These are phyloP conservation scores for Candida tibetensis DNA, from an alignment of 805 yeast genomes.

Conservation along the genomic window DNA sequence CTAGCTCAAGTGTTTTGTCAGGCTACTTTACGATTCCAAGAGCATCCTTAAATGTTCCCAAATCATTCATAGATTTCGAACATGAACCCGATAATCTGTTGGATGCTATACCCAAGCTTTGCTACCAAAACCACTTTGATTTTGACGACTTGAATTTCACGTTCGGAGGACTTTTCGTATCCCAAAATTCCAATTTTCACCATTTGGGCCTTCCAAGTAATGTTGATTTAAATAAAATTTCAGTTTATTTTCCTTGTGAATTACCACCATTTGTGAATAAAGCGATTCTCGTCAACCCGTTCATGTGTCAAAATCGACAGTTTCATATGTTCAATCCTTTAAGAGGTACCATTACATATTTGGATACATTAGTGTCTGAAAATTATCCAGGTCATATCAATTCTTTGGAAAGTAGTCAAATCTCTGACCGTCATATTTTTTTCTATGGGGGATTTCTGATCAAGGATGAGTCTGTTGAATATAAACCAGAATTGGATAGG, in stretches of 20 bases:
- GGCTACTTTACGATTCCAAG: conserved; percentile 28
- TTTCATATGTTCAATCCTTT: conserved; percentile 29
- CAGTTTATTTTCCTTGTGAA: conserved; percentile 36
- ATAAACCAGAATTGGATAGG: conserved; percentile 22
- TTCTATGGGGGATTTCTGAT: conserved; percentile 69
- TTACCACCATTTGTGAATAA: conserved; percentile 39
- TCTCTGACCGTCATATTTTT: conserved; percentile 57
- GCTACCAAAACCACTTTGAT: conserved; percentile 34
- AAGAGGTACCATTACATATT: conserved; percentile 29
- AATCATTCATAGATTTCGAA: conserved; percentile 5
- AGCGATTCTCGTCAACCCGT: conserved; percentile 37
- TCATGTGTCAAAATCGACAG: conserved; percentile 38
- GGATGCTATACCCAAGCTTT: conserved; percentile 20
- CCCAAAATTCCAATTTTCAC: conserved; percentile 17
- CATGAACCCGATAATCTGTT: conserved; percentile 5
- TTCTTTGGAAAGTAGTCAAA: conserved; percentile 45
- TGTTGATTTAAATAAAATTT: conserved; percentile 27
- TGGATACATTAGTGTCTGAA: conserved; percentile 28
- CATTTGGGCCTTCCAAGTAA: conserved; percentile 32
- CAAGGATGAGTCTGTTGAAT: conserved; percentile 19
- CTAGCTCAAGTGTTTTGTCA: conserved; percentile 19
- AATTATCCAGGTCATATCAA: conserved; percentile 53
- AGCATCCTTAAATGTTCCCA: conserved; percentile 21
- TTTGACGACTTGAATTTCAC: conserved; percentile 28
- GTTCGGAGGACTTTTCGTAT: conserved; percentile 37